These are phyloP conservation scores for Cryoendolithus antarcticus DNA, from an alignment of 2,329 filamentous ascomycete species.

Conservation along the genomic window DNA sequence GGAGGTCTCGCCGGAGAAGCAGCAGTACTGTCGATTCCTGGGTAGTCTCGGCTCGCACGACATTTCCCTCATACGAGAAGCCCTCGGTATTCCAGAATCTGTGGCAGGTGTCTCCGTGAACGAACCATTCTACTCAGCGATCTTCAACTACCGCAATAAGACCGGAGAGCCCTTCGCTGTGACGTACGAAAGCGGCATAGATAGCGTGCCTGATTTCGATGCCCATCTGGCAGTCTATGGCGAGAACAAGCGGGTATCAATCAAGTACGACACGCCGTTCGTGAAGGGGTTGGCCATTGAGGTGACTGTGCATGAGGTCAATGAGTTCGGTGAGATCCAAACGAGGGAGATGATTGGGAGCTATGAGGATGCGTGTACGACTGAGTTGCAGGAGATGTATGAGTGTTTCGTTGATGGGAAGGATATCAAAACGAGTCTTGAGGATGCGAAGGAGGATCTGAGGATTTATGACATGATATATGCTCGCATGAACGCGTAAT, in stretches of 20 bases:
- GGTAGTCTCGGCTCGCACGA: slow-evolving; percentile 42
- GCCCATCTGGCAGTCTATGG: slow-evolving; percentile 43
- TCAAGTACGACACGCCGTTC: slow-evolving; percentile 46
- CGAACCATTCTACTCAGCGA: slow-evolving; percentile 23
- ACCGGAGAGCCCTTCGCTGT: slow-evolving; percentile 33
- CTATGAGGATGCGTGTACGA: slow-evolving; percentile 36
- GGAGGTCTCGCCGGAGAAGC: slow-evolving; percentile 18
- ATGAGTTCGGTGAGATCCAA: slow-evolving; percentile 21
- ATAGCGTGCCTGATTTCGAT: slow-evolving; percentile 41
- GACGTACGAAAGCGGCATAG: slow-evolving; percentile 46
- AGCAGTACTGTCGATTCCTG: slow-evolving; percentile 31
- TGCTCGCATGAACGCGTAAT: background rate
- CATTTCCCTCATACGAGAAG: slow-evolving; percentile 42
- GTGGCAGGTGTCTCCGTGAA: slow-evolving; percentile 34
- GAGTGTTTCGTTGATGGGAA: slow-evolving; percentile 27
- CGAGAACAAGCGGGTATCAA: slow-evolving; percentile 39
- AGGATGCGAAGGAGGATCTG: slow-evolving; percentile 32
- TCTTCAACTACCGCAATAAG: slow-evolving; percentile 32
- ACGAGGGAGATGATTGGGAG: slow-evolving; percentile 27
- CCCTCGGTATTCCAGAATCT: slow-evolving; percentile 36
- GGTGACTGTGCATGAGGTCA: slow-evolving; percentile 35
- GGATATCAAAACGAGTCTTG: slow-evolving; percentile 28
- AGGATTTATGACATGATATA: slow-evolving; percentile 22
- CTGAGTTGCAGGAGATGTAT: slow-evolving; percentile 31
- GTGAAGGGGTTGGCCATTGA: slow-evolving; percentile 43